These are phyloP conservation scores for Anethum foeniculum DNA, from an alignment of 140 eudicot genomes.

Conservation along the genomic window DNA sequence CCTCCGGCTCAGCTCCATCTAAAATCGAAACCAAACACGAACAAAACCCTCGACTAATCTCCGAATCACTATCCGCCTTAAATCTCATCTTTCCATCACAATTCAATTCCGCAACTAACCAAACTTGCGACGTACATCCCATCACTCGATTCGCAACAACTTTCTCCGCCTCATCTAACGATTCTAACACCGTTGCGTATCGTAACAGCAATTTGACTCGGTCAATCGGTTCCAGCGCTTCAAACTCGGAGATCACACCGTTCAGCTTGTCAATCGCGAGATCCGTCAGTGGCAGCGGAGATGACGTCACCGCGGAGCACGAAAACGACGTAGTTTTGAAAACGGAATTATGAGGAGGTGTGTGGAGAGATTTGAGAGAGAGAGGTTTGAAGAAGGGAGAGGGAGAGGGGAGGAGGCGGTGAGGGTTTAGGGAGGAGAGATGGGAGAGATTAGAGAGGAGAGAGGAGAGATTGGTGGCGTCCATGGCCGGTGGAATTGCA, in stretches of 20 bases:
- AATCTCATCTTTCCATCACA: conserved; percentile 42
- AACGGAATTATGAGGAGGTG: conserved; percentile 14
- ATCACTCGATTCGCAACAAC: conserved; percentile 51
- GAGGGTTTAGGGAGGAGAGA: conserved; percentile 26
- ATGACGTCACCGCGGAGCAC: conserved; percentile 41
- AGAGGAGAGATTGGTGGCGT: conserved; percentile 21
- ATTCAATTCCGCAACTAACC: conserved; percentile 57
- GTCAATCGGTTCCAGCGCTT: conserved; percentile 50
- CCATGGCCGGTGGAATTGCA: conserved; percentile 31
- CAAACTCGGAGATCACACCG: conserved; percentile 42
- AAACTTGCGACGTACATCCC: conserved; percentile 92
- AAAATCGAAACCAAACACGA: conserved; percentile 58
- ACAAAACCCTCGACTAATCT: conserved; percentile 68
- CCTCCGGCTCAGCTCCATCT: conserved; percentile 77
- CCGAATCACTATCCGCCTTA: conserved; percentile 81
- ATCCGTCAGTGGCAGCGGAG: conserved; percentile 32
- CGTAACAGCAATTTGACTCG: conserved; percentile 51
- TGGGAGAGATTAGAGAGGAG: conserved; percentile 28
- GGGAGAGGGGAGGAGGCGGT: conserved; percentile 12
- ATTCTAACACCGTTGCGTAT: conserved; percentile 36
- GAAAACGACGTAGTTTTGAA: background rate
- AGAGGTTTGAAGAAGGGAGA: conserved; percentile 10
- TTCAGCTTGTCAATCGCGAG: conserved; percentile 36
- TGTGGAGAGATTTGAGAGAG: conserved; percentile 15
- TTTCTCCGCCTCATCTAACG: conserved; percentile 29